Conservation (phyloP, 352 stramenopile species). For the Peronospora destructor region DNA sequence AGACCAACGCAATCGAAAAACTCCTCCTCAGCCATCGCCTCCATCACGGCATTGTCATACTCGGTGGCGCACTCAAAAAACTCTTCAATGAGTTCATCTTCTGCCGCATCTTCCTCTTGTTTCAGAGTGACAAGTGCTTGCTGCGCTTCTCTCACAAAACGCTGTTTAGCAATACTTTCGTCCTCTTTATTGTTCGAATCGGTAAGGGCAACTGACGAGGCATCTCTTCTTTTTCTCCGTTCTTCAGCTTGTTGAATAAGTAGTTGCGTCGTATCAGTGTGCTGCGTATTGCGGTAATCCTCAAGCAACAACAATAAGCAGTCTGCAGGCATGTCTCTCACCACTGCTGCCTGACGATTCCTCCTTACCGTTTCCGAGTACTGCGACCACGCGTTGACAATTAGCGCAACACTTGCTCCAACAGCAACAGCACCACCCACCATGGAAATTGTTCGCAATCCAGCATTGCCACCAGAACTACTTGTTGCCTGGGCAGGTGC, state of each 20-base stretch:
- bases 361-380: slow-evolving; percentile 66
- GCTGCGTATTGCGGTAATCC: slow-evolving; percentile 37
- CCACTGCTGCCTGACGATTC: slow-evolving; percentile 55
- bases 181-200: slow-evolving; percentile 4
- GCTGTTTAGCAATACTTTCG: slow-evolving; percentile 10
- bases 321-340: slow-evolving; percentile 67
- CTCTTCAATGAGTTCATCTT: slow-evolving; percentile 68
- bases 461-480: slow-evolving; percentile 18
- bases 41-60: slow-evolving; percentile 44
- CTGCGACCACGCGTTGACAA: slow-evolving; percentile 75
- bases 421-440: slow-evolving; percentile 75
- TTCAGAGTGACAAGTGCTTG: slow-evolving; percentile 31
- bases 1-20: slow-evolving; percentile 82
- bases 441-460: slow-evolving; percentile 51
- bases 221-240: slow-evolving; percentile 24
- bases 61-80: slow-evolving; percentile 73
- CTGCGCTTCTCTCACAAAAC: slow-evolving; percentile 15
- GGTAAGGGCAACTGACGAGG: slow-evolving; percentile 9
- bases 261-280: slow-evolving; percentile 25
- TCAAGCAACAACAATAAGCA: slow-evolving; percentile 68
- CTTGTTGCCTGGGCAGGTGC: slow-evolving; percentile 25
- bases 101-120: slow-evolving; percentile 28
- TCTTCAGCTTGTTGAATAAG: slow-evolving; percentile 28
- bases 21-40: slow-evolving; percentile 74
- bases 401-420: slow-evolving; percentile 66